Evolutionary conservation across 345 rosid genomes (phyloP).

Genomic region (Eucalyptus marginata): DNA sequence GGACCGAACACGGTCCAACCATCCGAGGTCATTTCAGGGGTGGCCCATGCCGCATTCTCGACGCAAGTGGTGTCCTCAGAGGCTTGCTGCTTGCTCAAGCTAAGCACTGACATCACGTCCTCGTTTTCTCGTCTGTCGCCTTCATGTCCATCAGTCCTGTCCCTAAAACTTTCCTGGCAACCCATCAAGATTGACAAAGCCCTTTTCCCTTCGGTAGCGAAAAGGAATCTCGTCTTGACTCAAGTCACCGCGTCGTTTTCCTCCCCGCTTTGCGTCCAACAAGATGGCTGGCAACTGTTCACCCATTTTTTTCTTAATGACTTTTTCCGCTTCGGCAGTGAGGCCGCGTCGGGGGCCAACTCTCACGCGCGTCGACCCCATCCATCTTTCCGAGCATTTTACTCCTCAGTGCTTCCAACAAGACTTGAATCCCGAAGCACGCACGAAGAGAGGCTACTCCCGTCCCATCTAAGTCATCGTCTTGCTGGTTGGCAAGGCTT

Average conservation of each 20-base stretch:
- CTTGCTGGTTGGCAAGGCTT: neutral
- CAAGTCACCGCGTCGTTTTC: neutral
- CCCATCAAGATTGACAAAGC: neutral
- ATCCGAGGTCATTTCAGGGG: neutral
- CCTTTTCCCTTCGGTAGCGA: neutral
- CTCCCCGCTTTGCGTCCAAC: neutral
- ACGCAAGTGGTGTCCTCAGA: neutral
- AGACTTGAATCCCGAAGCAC: neutral
- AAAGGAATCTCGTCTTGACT: neutral
- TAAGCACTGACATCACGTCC: neutral
- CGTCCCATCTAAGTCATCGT: neutral
- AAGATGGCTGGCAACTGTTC: neutral
- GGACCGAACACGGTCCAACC: neutral
- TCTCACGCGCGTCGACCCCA: neutral
- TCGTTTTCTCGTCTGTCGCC: neutral
- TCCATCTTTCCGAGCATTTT: neutral
- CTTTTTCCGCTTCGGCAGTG: neutral
- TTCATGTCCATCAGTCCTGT: neutral
- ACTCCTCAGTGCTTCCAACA: neutral
- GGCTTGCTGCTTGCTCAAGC: neutral
- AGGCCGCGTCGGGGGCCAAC: neutral
- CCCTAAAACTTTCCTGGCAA: neutral
- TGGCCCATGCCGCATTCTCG: neutral
- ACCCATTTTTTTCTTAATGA: neutral
- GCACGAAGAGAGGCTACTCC: neutral